Conservation (phyloP, 768 basidiomycete species). For the Termitomyces sp. region DNA sequence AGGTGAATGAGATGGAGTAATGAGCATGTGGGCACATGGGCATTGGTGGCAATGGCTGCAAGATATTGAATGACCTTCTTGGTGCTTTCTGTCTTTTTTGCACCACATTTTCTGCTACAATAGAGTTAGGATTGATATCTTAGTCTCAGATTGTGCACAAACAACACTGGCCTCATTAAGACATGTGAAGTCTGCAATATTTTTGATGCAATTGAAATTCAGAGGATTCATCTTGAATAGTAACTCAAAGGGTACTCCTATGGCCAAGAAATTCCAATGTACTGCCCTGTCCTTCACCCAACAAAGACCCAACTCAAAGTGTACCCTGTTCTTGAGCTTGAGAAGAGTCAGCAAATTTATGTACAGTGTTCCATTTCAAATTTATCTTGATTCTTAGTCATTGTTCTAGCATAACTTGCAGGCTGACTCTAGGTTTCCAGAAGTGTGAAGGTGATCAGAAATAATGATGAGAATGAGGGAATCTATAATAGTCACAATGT, state of each 20-base stretch:
- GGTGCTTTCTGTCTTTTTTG: constrained; percentile 97
- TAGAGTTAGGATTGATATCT: constrained; percentile 60
- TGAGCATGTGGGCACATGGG: constrained; percentile 51
- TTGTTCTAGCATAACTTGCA: no score
- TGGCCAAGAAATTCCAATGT: no score
- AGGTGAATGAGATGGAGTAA: constrained; percentile 55
- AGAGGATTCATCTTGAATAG: constrained; percentile 97
- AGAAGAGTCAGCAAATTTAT: no score
- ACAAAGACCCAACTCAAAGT: no score
- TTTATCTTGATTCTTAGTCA: no score
- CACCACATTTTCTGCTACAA: constrained; percentile 91
- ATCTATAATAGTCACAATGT: no score
- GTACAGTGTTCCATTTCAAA: no score
- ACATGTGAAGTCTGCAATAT: constrained; percentile 97
- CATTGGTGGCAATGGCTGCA: constrained; percentile 90
- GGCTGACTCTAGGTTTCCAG: no score
- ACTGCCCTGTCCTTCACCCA: no score
- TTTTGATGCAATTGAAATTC: constrained; percentile 96
- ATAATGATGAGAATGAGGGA: no score
- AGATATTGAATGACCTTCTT: constrained; percentile 99
- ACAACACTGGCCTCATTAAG: constrained; percentile 97
- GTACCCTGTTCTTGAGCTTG: no score
- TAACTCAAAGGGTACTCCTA: constrained; percentile 71
- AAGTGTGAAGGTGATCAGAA: no score
- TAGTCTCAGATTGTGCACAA: constrained; percentile 94